A percentile compares a stretch with the other conserved stretches of the same genome.
phyloP scores from a whole-genome alignment of 352 stramenopile species.

The Phytophthora meadii region DNA sequence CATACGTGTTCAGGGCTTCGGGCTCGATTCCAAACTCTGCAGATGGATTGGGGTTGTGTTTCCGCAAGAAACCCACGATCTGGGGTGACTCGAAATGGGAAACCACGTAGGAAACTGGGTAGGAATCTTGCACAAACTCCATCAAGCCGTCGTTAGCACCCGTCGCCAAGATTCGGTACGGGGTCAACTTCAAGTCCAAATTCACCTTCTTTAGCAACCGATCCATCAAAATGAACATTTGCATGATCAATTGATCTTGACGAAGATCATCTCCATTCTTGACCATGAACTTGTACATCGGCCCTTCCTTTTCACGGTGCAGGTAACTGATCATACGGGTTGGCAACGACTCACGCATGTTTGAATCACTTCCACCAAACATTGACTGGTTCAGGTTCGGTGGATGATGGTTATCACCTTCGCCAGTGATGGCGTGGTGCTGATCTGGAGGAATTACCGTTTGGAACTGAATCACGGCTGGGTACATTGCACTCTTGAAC shows the following conservation, averaged over 20 bases:
- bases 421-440: slow-evolving; percentile 28
- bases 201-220: slow-evolving; percentile 98
- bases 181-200: slow-evolving; percentile 97
- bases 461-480: slow-evolving; percentile 96
- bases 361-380: slow-evolving; percentile 60
- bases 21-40: slow-evolving; percentile 90
- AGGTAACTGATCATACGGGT: slow-evolving; percentile 80
- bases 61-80: slow-evolving; percentile 89
- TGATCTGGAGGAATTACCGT: slow-evolving; percentile 71
- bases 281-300: slow-evolving; percentile 98
- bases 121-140: slow-evolving; percentile 97
- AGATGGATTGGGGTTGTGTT: slow-evolving; percentile 86
- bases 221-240: slow-evolving; percentile 99
- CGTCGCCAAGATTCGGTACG: slow-evolving; percentile 94
- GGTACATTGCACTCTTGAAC: slow-evolving; percentile 99
- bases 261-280: slow-evolving; percentile 99
- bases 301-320: slow-evolving; percentile 83
- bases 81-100: slow-evolving; percentile 93
- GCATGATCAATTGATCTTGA: slow-evolving; percentile 99
- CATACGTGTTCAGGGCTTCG: slow-evolving; percentile 96
- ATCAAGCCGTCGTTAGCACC: slow-evolving; percentile 94
- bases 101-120: slow-evolving; percentile 96
- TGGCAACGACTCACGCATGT: slow-evolving; percentile 74
- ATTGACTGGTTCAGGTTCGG: slow-evolving; percentile 53
- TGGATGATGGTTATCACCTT: slow-evolving; percentile 26